These are phyloP conservation scores for Chlorella sp. DNA, from an alignment of 139 green algal genomes.

Conservation along the genomic window DNA sequence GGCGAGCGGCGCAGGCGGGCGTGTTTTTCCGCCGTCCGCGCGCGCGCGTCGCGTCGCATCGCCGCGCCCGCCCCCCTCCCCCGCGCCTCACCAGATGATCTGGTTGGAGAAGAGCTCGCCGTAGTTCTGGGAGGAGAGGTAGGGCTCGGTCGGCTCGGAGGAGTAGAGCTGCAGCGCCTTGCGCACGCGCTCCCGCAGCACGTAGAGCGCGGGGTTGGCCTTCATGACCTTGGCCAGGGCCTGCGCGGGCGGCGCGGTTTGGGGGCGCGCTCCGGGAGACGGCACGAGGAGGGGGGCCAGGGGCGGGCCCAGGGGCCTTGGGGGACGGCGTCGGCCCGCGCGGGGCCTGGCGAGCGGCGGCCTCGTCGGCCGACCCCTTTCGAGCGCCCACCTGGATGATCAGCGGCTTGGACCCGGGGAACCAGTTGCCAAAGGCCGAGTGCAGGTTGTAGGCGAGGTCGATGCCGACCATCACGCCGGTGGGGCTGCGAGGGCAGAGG, in stretches of 20 bases:
- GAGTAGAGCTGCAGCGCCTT: slow-evolving; percentile 99
- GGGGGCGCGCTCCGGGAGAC: too few species aligned
- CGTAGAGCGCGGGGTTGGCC: slow-evolving; percentile 98
- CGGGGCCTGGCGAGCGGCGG: too few species aligned
- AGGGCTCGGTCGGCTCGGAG: slow-evolving; percentile 99
- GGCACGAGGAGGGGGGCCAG: too few species aligned
- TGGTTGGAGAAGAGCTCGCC: slow-evolving; percentile 98
- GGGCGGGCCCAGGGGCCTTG: too few species aligned
- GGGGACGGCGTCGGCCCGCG: too few species aligned
- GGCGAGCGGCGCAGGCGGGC: too few species aligned
- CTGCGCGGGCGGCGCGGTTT: too few species aligned
- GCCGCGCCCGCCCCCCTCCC: too few species aligned
- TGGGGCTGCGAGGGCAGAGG: slow-evolving; percentile 52
- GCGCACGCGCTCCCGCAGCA: slow-evolving; percentile 97
- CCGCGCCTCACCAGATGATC: slow-evolving; percentile 86
- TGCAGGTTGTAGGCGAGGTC: slow-evolving; percentile 99
- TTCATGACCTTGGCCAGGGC: slow-evolving; percentile 99
- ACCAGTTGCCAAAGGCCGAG: slow-evolving; percentile 98
- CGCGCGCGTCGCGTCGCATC: too few species aligned
- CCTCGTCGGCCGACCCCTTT: too few species aligned
- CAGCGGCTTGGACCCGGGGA: slow-evolving; percentile 96
- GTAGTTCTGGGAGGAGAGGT: slow-evolving; percentile 97
- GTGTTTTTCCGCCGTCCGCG: too few species aligned
- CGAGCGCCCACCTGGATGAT: slow-evolving; percentile 68
- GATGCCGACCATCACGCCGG: slow-evolving; percentile 95